These are phyloP conservation scores for Myxozyma mucilagina DNA, from an alignment of 805 yeast species.

Conservation along the genomic window DNA sequence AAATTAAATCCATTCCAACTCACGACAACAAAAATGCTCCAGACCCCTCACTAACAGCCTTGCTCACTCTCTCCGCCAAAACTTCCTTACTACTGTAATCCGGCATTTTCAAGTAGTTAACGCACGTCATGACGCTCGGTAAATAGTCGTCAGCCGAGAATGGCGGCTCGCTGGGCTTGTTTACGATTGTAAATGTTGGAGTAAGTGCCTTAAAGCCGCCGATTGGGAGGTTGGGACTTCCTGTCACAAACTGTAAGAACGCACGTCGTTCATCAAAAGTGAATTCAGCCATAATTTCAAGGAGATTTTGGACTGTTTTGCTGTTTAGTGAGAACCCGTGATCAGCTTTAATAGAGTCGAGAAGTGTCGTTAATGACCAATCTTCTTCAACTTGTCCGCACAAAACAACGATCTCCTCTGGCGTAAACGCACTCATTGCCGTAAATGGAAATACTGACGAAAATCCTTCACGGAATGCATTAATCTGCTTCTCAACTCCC, in stretches of 20 bases:
- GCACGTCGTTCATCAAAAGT: constrained; percentile 57
- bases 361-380: constrained; percentile 61
- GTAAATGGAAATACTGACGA: constrained; percentile 77
- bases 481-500: constrained; percentile 67
- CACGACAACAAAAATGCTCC: constrained; percentile 43
- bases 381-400: constrained; percentile 84
- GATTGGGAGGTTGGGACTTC: constrained; percentile 87
- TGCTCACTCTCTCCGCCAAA: constrained; percentile 57
- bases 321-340: constrained; percentile 86
- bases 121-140: constrained; percentile 99
- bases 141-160: constrained; percentile 71
- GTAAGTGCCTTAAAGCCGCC: constrained; percentile 85
- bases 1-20: neutral
- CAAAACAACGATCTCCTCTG: constrained; percentile 68
- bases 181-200: constrained; percentile 85
- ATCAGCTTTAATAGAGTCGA: constrained; percentile 70
- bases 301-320: constrained; percentile 56
- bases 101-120: constrained; percentile 88
- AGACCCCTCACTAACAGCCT: constrained; percentile 85
- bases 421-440: constrained; percentile 68
- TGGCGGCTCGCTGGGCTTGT: constrained; percentile 72
- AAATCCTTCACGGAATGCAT: constrained; percentile 76
- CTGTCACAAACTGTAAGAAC: constrained; percentile 86
- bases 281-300: constrained; percentile 63
- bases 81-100: constrained; percentile 65